Percentiles rank a stretch among this genome's conserved stretches.
phyloP scores from a whole-genome alignment of 495 filamentous ascomycete genomes.

The Chaetomidium leptoderma region DNA sequence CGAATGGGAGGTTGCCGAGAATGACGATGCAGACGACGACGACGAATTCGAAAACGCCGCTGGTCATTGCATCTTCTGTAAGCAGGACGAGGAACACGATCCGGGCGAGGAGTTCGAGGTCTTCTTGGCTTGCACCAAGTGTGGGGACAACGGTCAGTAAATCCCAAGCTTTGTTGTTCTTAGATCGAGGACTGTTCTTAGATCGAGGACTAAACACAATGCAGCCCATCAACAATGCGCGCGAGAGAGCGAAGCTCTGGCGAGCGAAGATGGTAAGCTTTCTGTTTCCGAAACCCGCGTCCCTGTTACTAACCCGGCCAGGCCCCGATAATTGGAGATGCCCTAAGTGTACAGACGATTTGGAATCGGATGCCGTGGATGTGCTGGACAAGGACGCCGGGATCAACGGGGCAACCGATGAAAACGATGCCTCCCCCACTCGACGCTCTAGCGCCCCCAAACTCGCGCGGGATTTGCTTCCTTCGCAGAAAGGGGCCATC shows the following conservation, averaged over 20 bases:
- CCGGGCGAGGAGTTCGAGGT: conserved; percentile 84
- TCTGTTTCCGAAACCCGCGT: not conserved
- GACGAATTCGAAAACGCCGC: conserved; percentile 53
- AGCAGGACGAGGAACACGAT: conserved; percentile 78
- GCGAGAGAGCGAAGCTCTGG: conserved; percentile 68
- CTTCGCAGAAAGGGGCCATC: conserved; percentile 61
- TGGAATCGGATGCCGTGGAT: conserved; percentile 41
- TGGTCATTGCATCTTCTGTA: conserved; percentile 74
- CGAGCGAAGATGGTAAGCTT: conserved; percentile 34
- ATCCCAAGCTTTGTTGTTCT: conserved; percentile 8
- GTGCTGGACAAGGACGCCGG: conserved; percentile 38
- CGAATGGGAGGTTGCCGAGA: conserved; percentile 60
- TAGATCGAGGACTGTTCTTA: conserved; percentile 35
- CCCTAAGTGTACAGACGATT: conserved; percentile 64
- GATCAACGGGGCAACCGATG: conserved; percentile 37
- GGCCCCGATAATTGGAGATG: conserved; percentile 73
- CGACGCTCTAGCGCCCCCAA: conserved; percentile 47
- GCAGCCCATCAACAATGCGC: conserved; percentile 93
- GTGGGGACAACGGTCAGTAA: conserved; percentile 82
- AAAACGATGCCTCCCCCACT: conserved; percentile 30
- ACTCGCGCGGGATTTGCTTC: conserved; percentile 70
- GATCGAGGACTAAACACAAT: conserved; percentile 40
- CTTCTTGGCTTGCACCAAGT: conserved; percentile 72
- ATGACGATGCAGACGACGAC: conserved; percentile 69
- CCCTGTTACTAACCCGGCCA: conserved; percentile 35